A percentile compares a stretch with the other conserved stretches of the same genome.
Conservation (phyloP, 345 rosid genomes). For the Bruguiera gymnorhiza region DNA sequence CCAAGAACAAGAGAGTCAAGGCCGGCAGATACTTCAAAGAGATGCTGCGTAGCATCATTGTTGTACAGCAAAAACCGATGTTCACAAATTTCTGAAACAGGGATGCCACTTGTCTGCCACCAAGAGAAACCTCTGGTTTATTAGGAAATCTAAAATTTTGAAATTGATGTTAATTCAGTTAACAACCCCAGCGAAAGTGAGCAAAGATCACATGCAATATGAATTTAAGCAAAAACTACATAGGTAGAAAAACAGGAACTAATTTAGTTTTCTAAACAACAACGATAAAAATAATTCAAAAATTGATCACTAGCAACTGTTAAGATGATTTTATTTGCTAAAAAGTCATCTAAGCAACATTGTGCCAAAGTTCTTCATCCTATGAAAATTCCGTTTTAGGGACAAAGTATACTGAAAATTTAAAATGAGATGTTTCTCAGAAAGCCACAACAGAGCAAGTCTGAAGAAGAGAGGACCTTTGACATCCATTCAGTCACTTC, state of each 20-base stretch:
- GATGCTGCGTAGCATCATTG: constrained; percentile 81
- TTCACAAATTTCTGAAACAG: constrained; percentile 50
- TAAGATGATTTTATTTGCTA: neutral
- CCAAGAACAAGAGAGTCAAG: constrained; percentile 58
- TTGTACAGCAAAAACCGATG: constrained; percentile 80
- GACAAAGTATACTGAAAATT: neutral
- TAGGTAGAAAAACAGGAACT: neutral
- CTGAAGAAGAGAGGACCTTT: constrained; percentile 43
- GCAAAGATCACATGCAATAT: neutral
- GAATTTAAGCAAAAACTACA: neutral
- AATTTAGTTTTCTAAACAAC: too few species aligned
- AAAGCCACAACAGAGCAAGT: neutral
- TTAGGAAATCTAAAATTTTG: neutral
- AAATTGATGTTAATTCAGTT: neutral
- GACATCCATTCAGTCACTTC: constrained; percentile 60
- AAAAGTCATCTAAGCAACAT: neutral
- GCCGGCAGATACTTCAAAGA: constrained; percentile 96
- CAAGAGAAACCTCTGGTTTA: constrained; percentile 9
- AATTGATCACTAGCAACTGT: neutral
- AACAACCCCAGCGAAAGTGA: neutral
- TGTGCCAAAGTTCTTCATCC: too few species aligned
- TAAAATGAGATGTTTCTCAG: neutral
- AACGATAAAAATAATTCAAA: neutral
- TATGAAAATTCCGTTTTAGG: neutral
- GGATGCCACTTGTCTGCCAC: constrained; percentile 52